phyloP scores from a whole-genome alignment of 257 asterid genomes.

The Solanum paucissectum region DNA sequence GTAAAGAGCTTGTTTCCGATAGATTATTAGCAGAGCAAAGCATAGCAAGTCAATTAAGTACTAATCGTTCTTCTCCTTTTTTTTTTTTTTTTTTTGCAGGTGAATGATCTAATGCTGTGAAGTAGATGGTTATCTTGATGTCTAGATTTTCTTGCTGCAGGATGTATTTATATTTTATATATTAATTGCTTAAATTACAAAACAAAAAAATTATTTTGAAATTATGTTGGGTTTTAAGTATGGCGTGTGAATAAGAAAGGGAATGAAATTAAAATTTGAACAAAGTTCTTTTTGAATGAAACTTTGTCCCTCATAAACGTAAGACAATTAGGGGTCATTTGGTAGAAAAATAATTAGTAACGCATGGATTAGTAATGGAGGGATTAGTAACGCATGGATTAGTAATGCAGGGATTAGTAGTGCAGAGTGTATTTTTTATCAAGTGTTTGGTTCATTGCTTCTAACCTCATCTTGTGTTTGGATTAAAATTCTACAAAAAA shows the following conservation, averaged over 20 bases:
- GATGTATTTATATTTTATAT: background rate
- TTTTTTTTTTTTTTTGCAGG: background rate
- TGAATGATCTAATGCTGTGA: background rate
- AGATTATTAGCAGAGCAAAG: fast-evolving
- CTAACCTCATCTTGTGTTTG: too few relatives aligned
- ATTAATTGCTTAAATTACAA: background rate
- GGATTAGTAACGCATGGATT: too few relatives aligned
- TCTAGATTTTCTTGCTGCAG: background rate
- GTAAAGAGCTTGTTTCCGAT: fast-evolving
- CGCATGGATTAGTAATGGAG: too few relatives aligned
- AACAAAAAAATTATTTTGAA: background rate
- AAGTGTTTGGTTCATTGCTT: too few relatives aligned
- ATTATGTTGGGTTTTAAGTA: background rate
- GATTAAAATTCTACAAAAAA: too few relatives aligned
- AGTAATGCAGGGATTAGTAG: too few relatives aligned
- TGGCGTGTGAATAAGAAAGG: background rate
- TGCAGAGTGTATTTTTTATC: too few relatives aligned
- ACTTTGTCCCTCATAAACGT: background rate
- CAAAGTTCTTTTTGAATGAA: background rate
- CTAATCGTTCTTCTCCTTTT: background rate
- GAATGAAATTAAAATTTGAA: background rate
- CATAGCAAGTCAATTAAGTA: background rate
- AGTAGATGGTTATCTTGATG: background rate
- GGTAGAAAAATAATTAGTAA: too few relatives aligned
- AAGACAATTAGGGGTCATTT: too few relatives aligned